These are phyloP conservation scores for Xylaria venustula DNA, from an alignment of 495 filamentous ascomycete species.

Conservation along the genomic window DNA sequence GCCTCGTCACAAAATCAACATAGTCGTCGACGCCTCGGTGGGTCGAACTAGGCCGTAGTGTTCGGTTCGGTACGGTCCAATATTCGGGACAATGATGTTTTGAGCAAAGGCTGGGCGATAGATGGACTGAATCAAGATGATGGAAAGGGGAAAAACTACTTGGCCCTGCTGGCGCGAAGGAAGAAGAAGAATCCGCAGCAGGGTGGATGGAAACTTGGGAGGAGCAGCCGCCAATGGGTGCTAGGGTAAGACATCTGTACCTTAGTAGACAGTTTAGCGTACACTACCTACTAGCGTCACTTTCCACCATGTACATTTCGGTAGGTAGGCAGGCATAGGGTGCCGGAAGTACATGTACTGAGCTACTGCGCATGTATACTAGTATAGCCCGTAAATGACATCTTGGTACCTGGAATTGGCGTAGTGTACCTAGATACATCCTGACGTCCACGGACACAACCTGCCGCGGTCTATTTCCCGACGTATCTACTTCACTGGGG, in stretches of 20 bases:
- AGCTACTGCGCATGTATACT: too few relatives aligned
- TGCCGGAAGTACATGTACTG: too few relatives aligned
- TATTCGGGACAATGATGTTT: neutral
- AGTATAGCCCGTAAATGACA: too few relatives aligned
- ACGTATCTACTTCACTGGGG: neutral
- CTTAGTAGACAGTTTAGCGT: neutral
- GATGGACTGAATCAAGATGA: neutral
- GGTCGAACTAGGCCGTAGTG: neutral
- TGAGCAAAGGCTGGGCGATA: neutral
- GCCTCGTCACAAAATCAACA: constrained; percentile 20
- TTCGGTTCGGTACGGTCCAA: neutral
- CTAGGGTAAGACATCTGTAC: neutral
- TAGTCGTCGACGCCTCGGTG: constrained; percentile 12
- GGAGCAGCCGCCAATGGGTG: constrained; percentile 13
- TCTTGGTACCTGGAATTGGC: too few relatives aligned
- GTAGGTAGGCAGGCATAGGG: too few relatives aligned
- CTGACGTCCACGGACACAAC: too few relatives aligned
- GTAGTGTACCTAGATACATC: too few relatives aligned
- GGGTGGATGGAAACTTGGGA: constrained; percentile 12
- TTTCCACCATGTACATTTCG: too few relatives aligned
- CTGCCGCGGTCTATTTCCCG: too few relatives aligned
- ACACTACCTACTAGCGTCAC: too few relatives aligned
- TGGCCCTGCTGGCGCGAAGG: constrained; percentile 11
- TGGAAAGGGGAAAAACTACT: constrained; percentile 16
- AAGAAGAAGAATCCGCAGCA: constrained; percentile 24